phyloP scores from a whole-genome alignment of 768 basidiomycete species.

The Ephemerocybe angulata region DNA sequence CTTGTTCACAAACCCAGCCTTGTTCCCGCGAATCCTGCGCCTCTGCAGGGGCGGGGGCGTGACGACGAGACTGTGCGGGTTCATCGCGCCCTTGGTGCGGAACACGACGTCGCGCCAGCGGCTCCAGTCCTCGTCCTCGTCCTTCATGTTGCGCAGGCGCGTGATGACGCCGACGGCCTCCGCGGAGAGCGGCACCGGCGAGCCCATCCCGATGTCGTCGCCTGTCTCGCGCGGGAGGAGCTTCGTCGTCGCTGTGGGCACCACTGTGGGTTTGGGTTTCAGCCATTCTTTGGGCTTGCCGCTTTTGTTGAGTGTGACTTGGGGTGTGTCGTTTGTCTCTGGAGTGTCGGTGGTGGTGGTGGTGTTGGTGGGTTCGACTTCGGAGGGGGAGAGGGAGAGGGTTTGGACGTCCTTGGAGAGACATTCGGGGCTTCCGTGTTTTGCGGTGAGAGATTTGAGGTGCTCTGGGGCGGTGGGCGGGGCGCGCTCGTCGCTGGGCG shows the following conservation, averaged over 20 bases:
- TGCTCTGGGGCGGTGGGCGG: slow-evolving; percentile 58
- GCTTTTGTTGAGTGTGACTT: too few species aligned
- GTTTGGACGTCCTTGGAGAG: slow-evolving; percentile 26
- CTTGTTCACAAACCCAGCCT: slow-evolving; percentile 35
- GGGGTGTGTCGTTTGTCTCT: neutral
- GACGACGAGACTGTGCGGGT: slow-evolving; percentile 38
- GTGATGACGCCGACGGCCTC: slow-evolving; percentile 81
- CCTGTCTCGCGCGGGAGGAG: slow-evolving; percentile 81
- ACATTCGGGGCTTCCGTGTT: slow-evolving; percentile 46
- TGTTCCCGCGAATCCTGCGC: slow-evolving; percentile 55
- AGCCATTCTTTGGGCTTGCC: too few species aligned
- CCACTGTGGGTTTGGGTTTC: slow-evolving; percentile 8
- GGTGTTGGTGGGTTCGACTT: too few species aligned
- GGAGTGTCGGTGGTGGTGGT: neutral
- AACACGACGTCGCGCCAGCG: slow-evolving; percentile 86
- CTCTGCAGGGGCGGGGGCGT: slow-evolving; percentile 61
- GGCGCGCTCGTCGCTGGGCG: slow-evolving; percentile 60
- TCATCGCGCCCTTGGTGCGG: slow-evolving; percentile 63
- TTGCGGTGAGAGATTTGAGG: slow-evolving; percentile 35
- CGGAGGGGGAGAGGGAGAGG: neutral
- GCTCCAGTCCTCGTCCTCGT: slow-evolving; percentile 86
- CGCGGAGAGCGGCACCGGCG: slow-evolving; percentile 72
- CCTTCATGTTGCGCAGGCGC: slow-evolving; percentile 80
- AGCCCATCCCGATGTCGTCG: slow-evolving; percentile 83
- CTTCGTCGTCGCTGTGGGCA: slow-evolving; percentile 26